Evolutionary conservation across 2,329 filamentous ascomycete genomes (phyloP).

Genomic region (Nigrospora osmanthi): DNA sequence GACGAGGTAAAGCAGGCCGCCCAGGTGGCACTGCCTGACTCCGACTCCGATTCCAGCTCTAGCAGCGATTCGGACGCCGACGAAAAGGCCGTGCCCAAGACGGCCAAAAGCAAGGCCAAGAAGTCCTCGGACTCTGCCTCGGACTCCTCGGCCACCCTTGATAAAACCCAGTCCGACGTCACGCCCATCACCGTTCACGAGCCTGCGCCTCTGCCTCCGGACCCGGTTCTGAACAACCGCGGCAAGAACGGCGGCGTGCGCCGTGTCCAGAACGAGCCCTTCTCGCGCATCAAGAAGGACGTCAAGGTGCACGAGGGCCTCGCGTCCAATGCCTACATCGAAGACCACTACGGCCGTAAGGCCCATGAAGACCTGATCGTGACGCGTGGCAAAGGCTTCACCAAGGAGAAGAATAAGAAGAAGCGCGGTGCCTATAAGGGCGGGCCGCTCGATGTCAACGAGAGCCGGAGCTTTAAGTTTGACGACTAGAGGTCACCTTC

Average conservation of each 20-base stretch:
- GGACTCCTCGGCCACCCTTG: conserved; percentile 39
- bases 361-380: conserved; percentile 84
- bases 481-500: conserved; percentile 32
- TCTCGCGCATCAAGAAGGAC: conserved; percentile 68
- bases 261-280: conserved; percentile 58
- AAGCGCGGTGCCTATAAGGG: conserved; percentile 86
- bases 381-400: conserved; percentile 94
- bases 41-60: conserved; percentile 24
- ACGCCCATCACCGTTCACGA: conserved; percentile 19
- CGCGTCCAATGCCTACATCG: conserved; percentile 71
- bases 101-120: background rate
- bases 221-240: conserved; percentile 28
- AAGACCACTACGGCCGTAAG: conserved; percentile 81
- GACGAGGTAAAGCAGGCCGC: conserved; percentile 25
- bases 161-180: conserved; percentile 43
- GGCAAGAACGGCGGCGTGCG: conserved; percentile 18
- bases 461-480: conserved; percentile 87
- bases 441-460: conserved; percentile 74
- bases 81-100: conserved; percentile 15
- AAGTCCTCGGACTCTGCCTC: conserved; percentile 11
- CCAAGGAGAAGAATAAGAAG: conserved; percentile 99
- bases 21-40: conserved; percentile 34
- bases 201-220: conserved; percentile 45
- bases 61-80: conserved; percentile 28
- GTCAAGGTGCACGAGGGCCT: conserved; percentile 61